Evolutionary conservation across 805 yeast genomes (phyloP).

Genomic region (Wickerhamiella sorbophila): DNA sequence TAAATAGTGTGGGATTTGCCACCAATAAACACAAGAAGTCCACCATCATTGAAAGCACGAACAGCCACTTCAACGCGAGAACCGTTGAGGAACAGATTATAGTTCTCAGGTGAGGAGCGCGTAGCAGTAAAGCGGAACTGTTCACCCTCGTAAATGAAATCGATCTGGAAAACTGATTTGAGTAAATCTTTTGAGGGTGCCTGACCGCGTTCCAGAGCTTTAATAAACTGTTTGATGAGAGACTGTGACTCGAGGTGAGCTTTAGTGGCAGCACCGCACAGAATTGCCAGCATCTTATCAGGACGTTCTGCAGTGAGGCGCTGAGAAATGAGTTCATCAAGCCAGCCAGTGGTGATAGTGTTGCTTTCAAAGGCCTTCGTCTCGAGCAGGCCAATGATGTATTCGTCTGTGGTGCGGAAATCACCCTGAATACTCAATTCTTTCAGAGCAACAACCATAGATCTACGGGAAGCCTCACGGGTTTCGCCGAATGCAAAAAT

Average conservation of each 20-base stretch:
- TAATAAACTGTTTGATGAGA: slow-evolving; percentile 50
- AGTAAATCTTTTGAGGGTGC: slow-evolving; percentile 71
- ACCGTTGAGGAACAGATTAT: slow-evolving; percentile 86
- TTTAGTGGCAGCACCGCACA: slow-evolving; percentile 97
- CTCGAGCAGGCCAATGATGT: slow-evolving; percentile 84
- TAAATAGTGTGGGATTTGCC: slow-evolving; percentile 92
- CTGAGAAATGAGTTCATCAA: slow-evolving; percentile 87
- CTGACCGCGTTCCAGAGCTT: slow-evolving; percentile 87
- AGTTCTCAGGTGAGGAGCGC: slow-evolving; percentile 70
- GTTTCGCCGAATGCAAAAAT: slow-evolving; percentile 98
- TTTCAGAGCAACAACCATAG: slow-evolving; percentile 96
- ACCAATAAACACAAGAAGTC: slow-evolving; percentile 70
- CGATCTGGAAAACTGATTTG: slow-evolving; percentile 82
- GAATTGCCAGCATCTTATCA: slow-evolving; percentile 74
- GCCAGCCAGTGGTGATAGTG: slow-evolving; percentile 97
- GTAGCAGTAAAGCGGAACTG: slow-evolving; percentile 94
- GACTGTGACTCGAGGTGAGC: slow-evolving; percentile 71
- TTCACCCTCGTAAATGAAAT: slow-evolving; percentile 87
- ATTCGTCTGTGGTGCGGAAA: slow-evolving; percentile 95
- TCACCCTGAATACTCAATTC: slow-evolving; percentile 97
- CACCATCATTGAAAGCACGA: slow-evolving; percentile 86
- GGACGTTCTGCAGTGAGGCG: slow-evolving; percentile 96
- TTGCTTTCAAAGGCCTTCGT: slow-evolving; percentile 94
- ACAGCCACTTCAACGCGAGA: slow-evolving; percentile 79
- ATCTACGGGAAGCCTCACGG: slow-evolving; percentile 94